Conservation (phyloP, 2,329 filamentous ascomycete species). For the Xylaria sp. region DNA sequence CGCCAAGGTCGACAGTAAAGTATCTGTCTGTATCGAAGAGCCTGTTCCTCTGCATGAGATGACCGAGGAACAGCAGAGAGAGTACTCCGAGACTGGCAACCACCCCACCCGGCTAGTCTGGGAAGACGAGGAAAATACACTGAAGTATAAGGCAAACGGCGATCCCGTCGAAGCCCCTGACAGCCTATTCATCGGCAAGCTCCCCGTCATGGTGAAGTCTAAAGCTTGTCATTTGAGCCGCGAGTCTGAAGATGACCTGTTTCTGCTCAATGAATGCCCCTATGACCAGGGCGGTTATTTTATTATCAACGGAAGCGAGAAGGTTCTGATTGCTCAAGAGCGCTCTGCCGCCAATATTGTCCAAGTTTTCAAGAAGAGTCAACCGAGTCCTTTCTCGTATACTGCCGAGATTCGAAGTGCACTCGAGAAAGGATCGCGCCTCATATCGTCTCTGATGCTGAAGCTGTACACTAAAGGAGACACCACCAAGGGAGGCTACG, state of each 20-base stretch:
- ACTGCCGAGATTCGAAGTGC: slow-evolving; percentile 96
- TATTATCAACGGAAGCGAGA: slow-evolving; percentile 98
- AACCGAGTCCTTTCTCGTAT: slow-evolving; percentile 89
- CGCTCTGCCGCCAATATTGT: slow-evolving; percentile 98
- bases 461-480: slow-evolving; percentile 90
- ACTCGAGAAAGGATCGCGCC: slow-evolving; percentile 90
- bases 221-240: slow-evolving; percentile 90
- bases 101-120: slow-evolving; percentile 64
- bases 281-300: slow-evolving; percentile 99
- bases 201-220: slow-evolving; percentile 98
- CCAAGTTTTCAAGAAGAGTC: slow-evolving; percentile 97
- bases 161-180: slow-evolving; percentile 72
- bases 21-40: slow-evolving; percentile 81
- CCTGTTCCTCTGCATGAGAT: slow-evolving; percentile 70
- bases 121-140: slow-evolving; percentile 62
- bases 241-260: slow-evolving; percentile 83
- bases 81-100: slow-evolving; percentile 60
- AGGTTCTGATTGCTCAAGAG: slow-evolving; percentile 97
- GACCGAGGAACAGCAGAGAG: slow-evolving; percentile 66
- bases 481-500: slow-evolving; percentile 76
- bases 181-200: slow-evolving; percentile 89
- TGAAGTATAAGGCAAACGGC: slow-evolving; percentile 60
- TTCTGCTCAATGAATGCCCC: slow-evolving; percentile 92
- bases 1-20: slow-evolving; percentile 83
- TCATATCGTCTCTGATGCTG: slow-evolving; percentile 91